A percentile compares a stretch with the other conserved stretches of the same genome.
Evolutionary conservation across 495 filamentous ascomycete genomes (phyloP).

Genomic region (Hapsidospora chrysogenum): DNA sequence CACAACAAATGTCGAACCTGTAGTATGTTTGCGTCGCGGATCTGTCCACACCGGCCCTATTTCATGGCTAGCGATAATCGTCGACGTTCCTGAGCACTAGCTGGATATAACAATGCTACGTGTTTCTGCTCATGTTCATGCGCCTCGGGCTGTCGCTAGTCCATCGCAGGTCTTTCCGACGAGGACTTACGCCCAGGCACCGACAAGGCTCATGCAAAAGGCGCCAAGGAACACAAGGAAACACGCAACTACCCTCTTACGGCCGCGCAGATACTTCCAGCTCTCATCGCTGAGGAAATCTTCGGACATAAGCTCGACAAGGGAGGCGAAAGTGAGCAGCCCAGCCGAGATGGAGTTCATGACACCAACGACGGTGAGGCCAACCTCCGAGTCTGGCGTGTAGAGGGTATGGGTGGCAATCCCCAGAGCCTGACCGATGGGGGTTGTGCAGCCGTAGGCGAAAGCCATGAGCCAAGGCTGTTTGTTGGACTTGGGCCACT

Average conservation of each 20-base stretch:
- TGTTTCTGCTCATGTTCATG: no score
- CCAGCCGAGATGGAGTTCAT: slow-evolving; percentile 57
- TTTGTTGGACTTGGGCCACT: slow-evolving; percentile 15
- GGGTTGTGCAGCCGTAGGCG: slow-evolving; percentile 57
- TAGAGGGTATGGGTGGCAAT: slow-evolving; percentile 50
- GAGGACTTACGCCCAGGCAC: slow-evolving; percentile 45
- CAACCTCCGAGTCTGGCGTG: slow-evolving; percentile 43
- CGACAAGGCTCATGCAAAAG: slow-evolving; percentile 52
- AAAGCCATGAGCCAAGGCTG: slow-evolving; percentile 64
- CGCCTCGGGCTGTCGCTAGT: no score
- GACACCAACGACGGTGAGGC: slow-evolving; percentile 51
- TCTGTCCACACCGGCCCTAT: no score
- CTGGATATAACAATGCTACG: no score
- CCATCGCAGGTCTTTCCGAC: no score
- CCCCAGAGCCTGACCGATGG: slow-evolving; percentile 53
- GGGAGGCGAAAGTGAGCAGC: slow-evolving; percentile 50
- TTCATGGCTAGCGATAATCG: no score
- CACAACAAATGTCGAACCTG: no score
- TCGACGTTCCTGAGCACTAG: no score
- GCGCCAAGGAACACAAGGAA: slow-evolving; percentile 46
- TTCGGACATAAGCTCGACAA: slow-evolving; percentile 57
- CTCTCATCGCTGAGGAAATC: slow-evolving; percentile 58
- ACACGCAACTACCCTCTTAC: slow-evolving; percentile 43
- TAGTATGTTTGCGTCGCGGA: no score
- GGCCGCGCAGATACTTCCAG: slow-evolving; percentile 39